Base-by-base conservation (phyloP, 768 basidiomycete genomes). In the Dacryopinax spathularia region DNA sequence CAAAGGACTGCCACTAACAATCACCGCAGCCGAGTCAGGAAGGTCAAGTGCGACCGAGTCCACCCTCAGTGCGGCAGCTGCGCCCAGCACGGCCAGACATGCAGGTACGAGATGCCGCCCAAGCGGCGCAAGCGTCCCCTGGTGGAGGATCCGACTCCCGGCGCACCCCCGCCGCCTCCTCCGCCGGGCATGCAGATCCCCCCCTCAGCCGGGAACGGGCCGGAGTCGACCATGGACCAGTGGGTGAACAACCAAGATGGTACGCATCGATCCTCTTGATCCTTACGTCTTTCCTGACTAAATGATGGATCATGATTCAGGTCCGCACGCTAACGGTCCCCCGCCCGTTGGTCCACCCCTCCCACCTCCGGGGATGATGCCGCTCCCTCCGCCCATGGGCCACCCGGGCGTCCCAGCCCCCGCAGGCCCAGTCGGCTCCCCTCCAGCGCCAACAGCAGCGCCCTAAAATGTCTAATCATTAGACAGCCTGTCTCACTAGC, bases 401-500 rank as follows among this genome's bases (percentile, higher is more conserved):
- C 48, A 56, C 29, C 48, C 22, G 15, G 48, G 25, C 5, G 48
- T 56, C 25, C 48, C 48, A 15, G 29, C 48, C 25, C 48, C 48
- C 31, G 48, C 25, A 13, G 48, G 48, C 29, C 48, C 48, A 22
- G 48, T 56, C 25, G 48, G 48, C 2, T 56, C 48, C 2, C 48
- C 48, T 6, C 48, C 48, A 22, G 25, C 48, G n/a, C 36, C 36
- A 10, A n/a, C n/a, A 5, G 10, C 48, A 13, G 48, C 25, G 15
- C 48, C 48, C 22, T 56, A 56, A 56, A 56, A 56, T n/a, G 48
- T 56, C 48, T 56, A 56, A 22, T 27, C 25, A 56, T 56, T 56
- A 56, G 48, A 56, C 48, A 56, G 13, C 13, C 48, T 56, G 48
- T 29, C 15, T 56, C 48, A 10, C 13, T n/a, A n/a, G n/a, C n/a